Evolutionary conservation across 2,329 filamentous ascomycete species (phyloP).

Genomic region (Colletotrichum sp.): DNA sequence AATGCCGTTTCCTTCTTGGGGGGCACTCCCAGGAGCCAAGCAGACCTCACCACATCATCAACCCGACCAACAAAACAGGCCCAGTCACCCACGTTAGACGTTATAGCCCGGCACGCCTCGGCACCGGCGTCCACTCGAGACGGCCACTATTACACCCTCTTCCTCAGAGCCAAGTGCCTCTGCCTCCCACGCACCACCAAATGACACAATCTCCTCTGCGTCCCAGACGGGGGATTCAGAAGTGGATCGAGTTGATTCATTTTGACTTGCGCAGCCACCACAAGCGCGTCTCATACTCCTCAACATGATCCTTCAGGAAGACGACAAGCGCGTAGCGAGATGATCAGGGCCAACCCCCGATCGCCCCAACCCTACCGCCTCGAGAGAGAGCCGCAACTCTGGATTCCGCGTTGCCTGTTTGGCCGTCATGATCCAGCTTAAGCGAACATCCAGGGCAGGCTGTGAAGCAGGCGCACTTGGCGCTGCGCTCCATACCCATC

Average conservation of each 20-base stretch:
- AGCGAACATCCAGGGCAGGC: not conserved
- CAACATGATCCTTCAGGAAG: slow-evolving; percentile 17
- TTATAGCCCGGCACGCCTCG: not conserved
- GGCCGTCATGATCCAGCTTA: not conserved
- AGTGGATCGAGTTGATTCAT: slow-evolving; percentile 8
- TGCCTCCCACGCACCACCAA: not conserved
- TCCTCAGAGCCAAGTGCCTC: not conserved
- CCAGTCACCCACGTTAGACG: not conserved
- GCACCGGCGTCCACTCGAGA: not conserved
- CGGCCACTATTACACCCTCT: not conserved
- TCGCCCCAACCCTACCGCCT: slow-evolving; percentile 5
- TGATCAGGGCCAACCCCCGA: slow-evolving; percentile 9
- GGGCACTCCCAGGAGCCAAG: not conserved
- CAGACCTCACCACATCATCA: slow-evolving; percentile 14
- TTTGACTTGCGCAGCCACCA: slow-evolving; percentile 20
- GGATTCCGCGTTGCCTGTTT: not conserved
- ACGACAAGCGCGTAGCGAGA: slow-evolving; percentile 21
- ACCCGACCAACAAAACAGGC: not conserved
- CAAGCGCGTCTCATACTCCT: slow-evolving; percentile 17
- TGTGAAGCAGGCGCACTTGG: not conserved
- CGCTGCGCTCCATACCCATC: not conserved
- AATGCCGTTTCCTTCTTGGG: not conserved
- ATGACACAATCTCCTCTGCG: slow-evolving; percentile 2
- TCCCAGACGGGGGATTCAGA: not conserved
- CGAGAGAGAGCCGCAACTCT: slow-evolving; percentile 3